phyloP scores from a whole-genome alignment of 768 basidiomycete genomes.

The Hebeloma cylindrosporum region DNA sequence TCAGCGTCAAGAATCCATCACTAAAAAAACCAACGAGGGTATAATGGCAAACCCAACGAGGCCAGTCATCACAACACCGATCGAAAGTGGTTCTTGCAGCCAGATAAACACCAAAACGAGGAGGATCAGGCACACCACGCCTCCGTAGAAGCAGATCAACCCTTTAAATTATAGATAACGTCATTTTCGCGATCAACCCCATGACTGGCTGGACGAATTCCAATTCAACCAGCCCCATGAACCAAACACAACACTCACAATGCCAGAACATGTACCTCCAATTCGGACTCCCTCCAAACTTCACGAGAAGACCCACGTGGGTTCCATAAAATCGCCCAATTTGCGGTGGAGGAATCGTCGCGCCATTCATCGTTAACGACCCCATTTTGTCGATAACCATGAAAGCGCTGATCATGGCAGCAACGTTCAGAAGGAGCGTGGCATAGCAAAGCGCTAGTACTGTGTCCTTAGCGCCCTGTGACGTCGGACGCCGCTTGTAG shows the following conservation, averaged over 20 bases:
- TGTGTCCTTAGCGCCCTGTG: neutral
- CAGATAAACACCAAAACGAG: conserved; percentile 6
- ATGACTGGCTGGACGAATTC: no score
- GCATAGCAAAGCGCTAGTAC: conserved; percentile 12
- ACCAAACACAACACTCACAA: no score
- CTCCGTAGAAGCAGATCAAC: conserved; percentile 8
- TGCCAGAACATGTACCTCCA: conserved; percentile 9
- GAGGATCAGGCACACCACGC: conserved; percentile 1
- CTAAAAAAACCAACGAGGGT: no score
- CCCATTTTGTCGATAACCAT: conserved; percentile 16
- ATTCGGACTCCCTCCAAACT: conserved; percentile 3
- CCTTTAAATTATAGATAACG: neutral
- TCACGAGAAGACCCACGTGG: neutral
- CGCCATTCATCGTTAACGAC: neutral
- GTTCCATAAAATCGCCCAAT: neutral
- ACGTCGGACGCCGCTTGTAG: conserved; percentile 1
- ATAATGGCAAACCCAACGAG: no score
- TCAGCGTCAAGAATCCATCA: no score
- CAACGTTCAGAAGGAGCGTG: conserved; percentile 15
- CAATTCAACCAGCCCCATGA: no score
- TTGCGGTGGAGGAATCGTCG: neutral
- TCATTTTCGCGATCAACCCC: neutral
- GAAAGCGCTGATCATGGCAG: conserved; percentile 12
- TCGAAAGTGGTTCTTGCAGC: conserved; percentile 6
- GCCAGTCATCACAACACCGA: neutral